Evolutionary conservation across 805 yeast species (phyloP), one percentile per base, ranked within the genome.

Genomic region (Millerago galiae): DNA sequence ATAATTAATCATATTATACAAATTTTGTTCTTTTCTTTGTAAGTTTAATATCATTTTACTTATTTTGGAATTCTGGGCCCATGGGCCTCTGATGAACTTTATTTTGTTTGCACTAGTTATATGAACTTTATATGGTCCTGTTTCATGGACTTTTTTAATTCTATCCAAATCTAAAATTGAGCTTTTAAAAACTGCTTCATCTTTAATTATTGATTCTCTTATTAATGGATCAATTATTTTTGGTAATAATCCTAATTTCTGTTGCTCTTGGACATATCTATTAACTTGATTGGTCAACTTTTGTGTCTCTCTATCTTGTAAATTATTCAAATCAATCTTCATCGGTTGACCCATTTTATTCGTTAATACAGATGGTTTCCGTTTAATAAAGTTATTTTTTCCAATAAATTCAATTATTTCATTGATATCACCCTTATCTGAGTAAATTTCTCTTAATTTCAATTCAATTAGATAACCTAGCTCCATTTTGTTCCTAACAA

Each of bases 111-210:
- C 27, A 3, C n/a, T 10, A 1, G 53, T 36, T 1, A 48, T 28
- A 9, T 48, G 52, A 0, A 50, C 52, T 16, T 37, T 35, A 31
- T 55, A 55, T 3, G 60, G 50, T 1, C 61, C 59, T 3, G 28
- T 37, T 1, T 21, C 8, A 5, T 47, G 17, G n/a, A 39, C 43
- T 16, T 27, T 18, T 6, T 28, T 29, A 3, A 44, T 41, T 14
- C 42, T 39, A 3, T 36, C 6, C 1, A 52, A 21, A 16, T 49
- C 50, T 26, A 45, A 10, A 34, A 35, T 12, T 1, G 59, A 52
- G 18, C 58, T 27, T 11, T 38, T 34, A 38, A 46, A 50, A 5
- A 54, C 27, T 14, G 58, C 56, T 36, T 52, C 55, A 3, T 54
- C 58, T 31, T 38, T 47, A 10, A 47, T 43, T 24, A 47, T 37